Evolutionary conservation across 345 rosid species (phyloP), one percentile per base, ranked within the genome.

Genomic region (Alliaria petiolata): DNA sequence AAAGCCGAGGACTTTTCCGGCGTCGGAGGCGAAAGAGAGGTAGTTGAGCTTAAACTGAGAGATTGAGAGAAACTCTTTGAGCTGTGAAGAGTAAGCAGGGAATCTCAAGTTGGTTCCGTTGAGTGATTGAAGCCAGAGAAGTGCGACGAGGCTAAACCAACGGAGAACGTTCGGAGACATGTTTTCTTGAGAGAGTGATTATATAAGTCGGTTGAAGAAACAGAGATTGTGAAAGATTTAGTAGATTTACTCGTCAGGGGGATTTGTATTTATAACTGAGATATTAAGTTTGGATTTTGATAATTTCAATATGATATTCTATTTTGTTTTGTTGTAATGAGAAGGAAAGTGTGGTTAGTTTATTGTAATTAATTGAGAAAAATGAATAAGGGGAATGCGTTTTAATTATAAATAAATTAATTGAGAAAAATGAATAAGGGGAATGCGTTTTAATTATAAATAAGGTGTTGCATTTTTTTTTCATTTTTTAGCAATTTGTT

Each of bases 1-100:
- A 75, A 90, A 95, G 0, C 99, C 99, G 7, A 95, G 47, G 52
- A 95, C 83, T 81, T 95, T 95, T 15, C 97, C 96, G 8, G 99
- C 86, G 50, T 95, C 95, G 1, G 96, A 88, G 67, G 99, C 99
- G 26, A 91, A 95, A 25, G 97, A 91, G 36, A 95, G 91, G 68
- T 84, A 81, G 75, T 91, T 95, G 60, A 95, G 90, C 50, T 91
- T 86, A 34, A 89, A 59, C 54, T 95, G 95, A 60, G 96, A 88
- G 53, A 95, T 72, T 19, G 91, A 84, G 62, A 95, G 86, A 22
- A 85, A 76, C 16, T 77, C 64, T 71, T 95, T 95, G 56, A 95
- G 90, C 67, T 91, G 92, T 16, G 96, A 84, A 16, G 97, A 95
- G 79, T 91, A 95, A 38, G 95, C 93, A 1, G 97, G 95, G 71